Conservation (phyloP, 768 basidiomycete species). For the Tulasnella sp. region DNA sequence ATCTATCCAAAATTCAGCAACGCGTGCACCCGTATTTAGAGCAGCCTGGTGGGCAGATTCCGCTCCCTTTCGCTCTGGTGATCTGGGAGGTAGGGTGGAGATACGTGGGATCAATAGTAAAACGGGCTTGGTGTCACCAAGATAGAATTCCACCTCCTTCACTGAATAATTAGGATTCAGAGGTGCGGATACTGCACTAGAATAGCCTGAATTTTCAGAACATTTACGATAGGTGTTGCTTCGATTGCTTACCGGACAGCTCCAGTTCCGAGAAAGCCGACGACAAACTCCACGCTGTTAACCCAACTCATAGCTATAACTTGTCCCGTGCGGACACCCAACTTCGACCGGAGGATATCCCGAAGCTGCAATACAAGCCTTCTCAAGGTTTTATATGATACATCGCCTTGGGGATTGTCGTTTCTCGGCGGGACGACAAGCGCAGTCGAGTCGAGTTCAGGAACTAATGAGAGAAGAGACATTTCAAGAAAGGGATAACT, state of each 20-base stretch:
- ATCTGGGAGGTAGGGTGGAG: neutral
- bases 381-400: slow-evolving; percentile 17
- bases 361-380: slow-evolving; percentile 15
- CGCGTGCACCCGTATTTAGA: slow-evolving; percentile 14
- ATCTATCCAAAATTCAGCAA: slow-evolving; percentile 14
- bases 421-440: slow-evolving; percentile 2
- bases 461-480: slow-evolving; percentile 3
- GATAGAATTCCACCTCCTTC: slow-evolving; percentile 21
- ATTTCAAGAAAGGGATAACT: too few species aligned
- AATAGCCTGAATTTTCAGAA: neutral
- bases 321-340: slow-evolving; percentile 19
- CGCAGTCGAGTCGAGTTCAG: neutral
- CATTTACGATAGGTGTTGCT: neutral
- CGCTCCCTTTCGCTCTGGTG: slow-evolving; percentile 12
- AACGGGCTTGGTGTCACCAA: slow-evolving; percentile 21
- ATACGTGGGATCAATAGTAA: slow-evolving; percentile 19
- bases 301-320: slow-evolving; percentile 19
- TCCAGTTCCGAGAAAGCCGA: slow-evolving; percentile 21
- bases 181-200: slow-evolving; percentile 21
- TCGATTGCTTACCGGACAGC: slow-evolving; percentile 18
- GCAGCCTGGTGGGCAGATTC: slow-evolving; percentile 17
- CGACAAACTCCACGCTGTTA: slow-evolving; percentile 21
- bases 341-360: slow-evolving; percentile 13
- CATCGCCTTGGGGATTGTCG: slow-evolving; percentile 11
- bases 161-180: slow-evolving; percentile 20